Percentiles rank a stretch among this genome's conserved stretches.
These are phyloP conservation scores for Cadophora luteo-olivacea DNA, from an alignment of 2,329 filamentous ascomycete genomes.

Conservation along the genomic window DNA sequence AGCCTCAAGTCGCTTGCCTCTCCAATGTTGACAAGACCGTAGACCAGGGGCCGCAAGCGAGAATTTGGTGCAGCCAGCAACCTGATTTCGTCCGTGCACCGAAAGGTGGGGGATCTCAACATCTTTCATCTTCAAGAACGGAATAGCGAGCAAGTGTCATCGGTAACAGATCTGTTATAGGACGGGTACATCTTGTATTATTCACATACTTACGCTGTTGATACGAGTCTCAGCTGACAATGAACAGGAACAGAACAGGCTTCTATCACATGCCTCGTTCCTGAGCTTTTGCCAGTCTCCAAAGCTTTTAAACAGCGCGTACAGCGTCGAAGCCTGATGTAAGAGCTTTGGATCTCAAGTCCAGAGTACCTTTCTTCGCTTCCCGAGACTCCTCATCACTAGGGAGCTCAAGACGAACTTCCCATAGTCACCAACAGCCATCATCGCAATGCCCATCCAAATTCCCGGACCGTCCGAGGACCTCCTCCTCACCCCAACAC, in stretches of 20 bases:
- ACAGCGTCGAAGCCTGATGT: background rate
- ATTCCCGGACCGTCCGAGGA: conserved; percentile 24
- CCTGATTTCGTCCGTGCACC: conserved; percentile 3
- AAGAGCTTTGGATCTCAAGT: too few relatives aligned
- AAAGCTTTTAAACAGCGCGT: background rate
- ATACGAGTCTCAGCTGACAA: background rate
- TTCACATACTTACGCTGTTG: background rate
- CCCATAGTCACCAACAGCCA: too few relatives aligned
- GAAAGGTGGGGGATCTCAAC: conserved; percentile 13
- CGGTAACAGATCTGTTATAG: too few relatives aligned
- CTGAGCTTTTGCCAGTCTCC: background rate
- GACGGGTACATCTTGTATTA: background rate
- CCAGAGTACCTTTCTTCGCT: too few relatives aligned
- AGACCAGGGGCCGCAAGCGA: conserved; percentile 6
- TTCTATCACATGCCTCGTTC: background rate
- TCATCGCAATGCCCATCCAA: conserved; percentile 33
- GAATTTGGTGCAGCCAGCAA: background rate
- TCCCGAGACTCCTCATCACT: too few relatives aligned
- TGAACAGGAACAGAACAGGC: background rate
- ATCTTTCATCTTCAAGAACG: background rate
- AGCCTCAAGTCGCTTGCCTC: background rate
- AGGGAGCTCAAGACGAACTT: too few relatives aligned
- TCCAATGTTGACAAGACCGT: conserved; percentile 57
- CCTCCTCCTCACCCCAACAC: conserved; percentile 59
- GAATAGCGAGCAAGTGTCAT: background rate